These are phyloP conservation scores for Plenodomus lindquistii DNA, from an alignment of 2,329 filamentous ascomycete species.

Conservation along the genomic window DNA sequence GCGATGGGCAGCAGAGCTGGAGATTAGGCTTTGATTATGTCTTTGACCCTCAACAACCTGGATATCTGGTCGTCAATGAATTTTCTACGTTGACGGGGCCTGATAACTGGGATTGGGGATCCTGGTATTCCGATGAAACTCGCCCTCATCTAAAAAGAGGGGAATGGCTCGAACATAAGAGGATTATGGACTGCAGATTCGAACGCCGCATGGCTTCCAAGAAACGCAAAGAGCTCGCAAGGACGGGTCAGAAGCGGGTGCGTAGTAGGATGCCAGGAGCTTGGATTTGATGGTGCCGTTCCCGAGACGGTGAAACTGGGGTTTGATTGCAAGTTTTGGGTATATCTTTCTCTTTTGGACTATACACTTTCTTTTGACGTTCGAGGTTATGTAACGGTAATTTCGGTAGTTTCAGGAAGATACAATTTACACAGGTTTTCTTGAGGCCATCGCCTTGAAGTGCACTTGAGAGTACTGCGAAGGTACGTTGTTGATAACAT, in stretches of 20 bases:
- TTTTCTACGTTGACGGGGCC: not conserved
- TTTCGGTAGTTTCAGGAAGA: too few relatives aligned
- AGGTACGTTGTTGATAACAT: too few relatives aligned
- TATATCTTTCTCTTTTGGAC: too few relatives aligned
- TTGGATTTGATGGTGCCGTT: constrained; percentile 1
- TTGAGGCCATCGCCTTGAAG: too few relatives aligned
- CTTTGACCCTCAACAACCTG: not conserved
- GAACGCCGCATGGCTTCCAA: constrained; percentile 9
- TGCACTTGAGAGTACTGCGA: too few relatives aligned
- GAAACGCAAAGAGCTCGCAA: constrained; percentile 12
- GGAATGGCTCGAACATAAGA: not conserved
- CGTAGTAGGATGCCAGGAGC: constrained; percentile 13
- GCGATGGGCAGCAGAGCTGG: not conserved
- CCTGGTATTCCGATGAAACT: too few relatives aligned
- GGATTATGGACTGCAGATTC: not conserved
- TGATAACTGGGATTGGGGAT: too few relatives aligned
- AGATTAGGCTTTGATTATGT: constrained; percentile 5
- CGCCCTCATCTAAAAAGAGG: too few relatives aligned
- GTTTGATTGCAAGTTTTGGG: too few relatives aligned
- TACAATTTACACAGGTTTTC: too few relatives aligned
- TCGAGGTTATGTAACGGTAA: too few relatives aligned
- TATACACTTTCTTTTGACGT: too few relatives aligned
- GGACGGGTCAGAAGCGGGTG: constrained; percentile 4
- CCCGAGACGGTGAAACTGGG: not conserved
- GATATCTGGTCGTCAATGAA: constrained; percentile 9